A percentile compares a stretch with the other conserved stretches of the same genome.
Evolutionary conservation across 2,329 filamentous ascomycete species (phyloP).

Genomic region (Botryosphaeria agaves): DNA sequence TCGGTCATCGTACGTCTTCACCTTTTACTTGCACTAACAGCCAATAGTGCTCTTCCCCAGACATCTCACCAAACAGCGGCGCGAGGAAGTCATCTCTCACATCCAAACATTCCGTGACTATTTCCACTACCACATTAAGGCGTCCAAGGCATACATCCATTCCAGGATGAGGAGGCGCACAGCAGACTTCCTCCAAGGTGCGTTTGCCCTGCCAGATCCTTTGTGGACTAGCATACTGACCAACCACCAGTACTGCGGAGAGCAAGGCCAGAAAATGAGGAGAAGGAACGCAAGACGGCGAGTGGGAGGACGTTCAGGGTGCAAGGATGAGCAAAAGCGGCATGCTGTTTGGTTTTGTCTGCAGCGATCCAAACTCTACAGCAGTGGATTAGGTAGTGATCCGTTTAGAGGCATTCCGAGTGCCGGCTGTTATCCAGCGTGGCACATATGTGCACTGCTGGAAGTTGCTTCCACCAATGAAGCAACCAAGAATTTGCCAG

Average conservation of each 20-base stretch:
- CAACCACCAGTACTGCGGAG: conserved; percentile 62
- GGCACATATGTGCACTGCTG: too few relatives aligned
- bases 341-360: neutral
- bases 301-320: conserved; percentile 82
- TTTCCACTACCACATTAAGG: conserved; percentile 99
- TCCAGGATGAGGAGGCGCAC: conserved; percentile 95
- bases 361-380: too few relatives aligned
- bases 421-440: too few relatives aligned
- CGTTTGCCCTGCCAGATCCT: conserved; percentile 10
- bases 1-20: conserved; percentile 14
- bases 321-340: conserved; percentile 25
- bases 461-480: too few relatives aligned
- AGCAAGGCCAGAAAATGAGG: conserved; percentile 86
- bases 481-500: too few relatives aligned
- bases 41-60: conserved; percentile 79
- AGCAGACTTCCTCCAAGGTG: conserved; percentile 94
- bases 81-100: conserved; percentile 92
- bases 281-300: conserved; percentile 95
- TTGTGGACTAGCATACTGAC: conserved; percentile 16
- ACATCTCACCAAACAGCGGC: conserved; percentile 77
- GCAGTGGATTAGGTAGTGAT: too few relatives aligned
- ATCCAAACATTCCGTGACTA: conserved; percentile 99
- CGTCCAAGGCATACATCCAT: conserved; percentile 97
- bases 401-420: too few relatives aligned
- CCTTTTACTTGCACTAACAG: conserved; percentile 7